These are phyloP conservation scores for Alternaria gansuensis DNA, from an alignment of 2,329 filamentous ascomycete species.

Conservation along the genomic window DNA sequence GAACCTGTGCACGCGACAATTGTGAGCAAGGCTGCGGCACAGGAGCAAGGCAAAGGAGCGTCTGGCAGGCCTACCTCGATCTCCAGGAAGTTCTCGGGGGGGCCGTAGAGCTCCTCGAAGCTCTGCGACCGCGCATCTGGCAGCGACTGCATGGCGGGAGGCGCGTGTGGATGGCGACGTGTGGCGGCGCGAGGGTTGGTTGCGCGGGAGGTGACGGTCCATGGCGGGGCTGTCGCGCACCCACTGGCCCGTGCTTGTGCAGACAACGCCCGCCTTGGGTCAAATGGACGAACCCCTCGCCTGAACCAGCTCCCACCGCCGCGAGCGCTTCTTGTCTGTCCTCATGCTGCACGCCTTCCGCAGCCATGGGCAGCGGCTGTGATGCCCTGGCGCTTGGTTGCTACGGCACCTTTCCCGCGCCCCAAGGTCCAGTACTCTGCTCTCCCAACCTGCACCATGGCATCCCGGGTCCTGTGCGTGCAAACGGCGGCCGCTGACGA, in stretches of 20 bases:
- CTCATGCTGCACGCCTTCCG: too few relatives aligned
- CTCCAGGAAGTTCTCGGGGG: conserved; percentile 98
- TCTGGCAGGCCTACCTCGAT: conserved; percentile 74
- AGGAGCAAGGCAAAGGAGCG: conserved; percentile 16
- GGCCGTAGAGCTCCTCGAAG: conserved; percentile 98
- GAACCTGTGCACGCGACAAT: conserved; percentile 68
- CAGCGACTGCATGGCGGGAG: conserved; percentile 65
- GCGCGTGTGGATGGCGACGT: conserved; percentile 5
- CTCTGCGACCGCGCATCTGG: conserved; percentile 83
- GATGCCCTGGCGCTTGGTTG: too few relatives aligned
- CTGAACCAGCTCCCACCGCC: background rate
- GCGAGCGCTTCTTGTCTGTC: too few relatives aligned
- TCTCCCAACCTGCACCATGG: too few relatives aligned
- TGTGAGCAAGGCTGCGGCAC: conserved; percentile 32
- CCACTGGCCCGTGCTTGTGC: conserved; percentile 14
- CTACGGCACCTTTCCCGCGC: too few relatives aligned
- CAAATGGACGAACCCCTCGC: conserved; percentile 9
- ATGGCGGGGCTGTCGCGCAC: conserved; percentile 30
- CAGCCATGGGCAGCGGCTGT: background rate
- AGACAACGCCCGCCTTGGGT: too few relatives aligned
- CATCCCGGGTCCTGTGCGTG: too few relatives aligned
- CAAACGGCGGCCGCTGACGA: too few relatives aligned
- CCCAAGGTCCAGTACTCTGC: too few relatives aligned
- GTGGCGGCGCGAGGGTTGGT: conserved; percentile 11
- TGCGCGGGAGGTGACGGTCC: conserved; percentile 23